Conservation (phyloP, 768 basidiomycete species). For the Termitomyces sp. region DNA sequence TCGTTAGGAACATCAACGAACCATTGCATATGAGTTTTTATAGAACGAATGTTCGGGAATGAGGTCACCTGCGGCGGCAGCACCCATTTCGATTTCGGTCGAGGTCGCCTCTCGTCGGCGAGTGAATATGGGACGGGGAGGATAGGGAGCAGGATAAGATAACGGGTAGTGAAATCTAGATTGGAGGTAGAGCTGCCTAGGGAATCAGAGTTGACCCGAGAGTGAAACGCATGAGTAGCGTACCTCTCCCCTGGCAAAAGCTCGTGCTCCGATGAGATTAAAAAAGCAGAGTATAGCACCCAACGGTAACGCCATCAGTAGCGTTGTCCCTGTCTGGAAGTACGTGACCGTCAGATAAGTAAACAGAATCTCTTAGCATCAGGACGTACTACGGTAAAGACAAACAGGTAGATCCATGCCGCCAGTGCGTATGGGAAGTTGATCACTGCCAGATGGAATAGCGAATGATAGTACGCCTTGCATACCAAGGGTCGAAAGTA, state of each 20-base stretch:
- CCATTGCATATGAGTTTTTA: conserved; percentile 79
- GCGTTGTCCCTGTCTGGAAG: conserved; percentile 65
- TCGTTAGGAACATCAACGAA: conserved; percentile 23
- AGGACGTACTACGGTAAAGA: conserved; percentile 68
- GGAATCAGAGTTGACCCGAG: neutral
- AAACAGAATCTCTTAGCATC: neutral
- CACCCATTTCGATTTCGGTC: conserved; percentile 45
- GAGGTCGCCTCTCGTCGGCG: conserved; percentile 45
- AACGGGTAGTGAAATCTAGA: conserved; percentile 64
- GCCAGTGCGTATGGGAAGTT: conserved; percentile 76
- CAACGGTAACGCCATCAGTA: conserved; percentile 73
- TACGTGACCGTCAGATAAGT: neutral
- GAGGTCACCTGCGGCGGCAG: conserved; percentile 17
- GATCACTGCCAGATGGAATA: conserved; percentile 64
- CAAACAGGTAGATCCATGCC: conserved; percentile 78
- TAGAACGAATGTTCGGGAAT: conserved; percentile 69
- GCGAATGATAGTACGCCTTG: conserved; percentile 54
- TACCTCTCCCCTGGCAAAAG: conserved; percentile 69
- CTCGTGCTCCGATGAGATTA: conserved; percentile 66
- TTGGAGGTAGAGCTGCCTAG: conserved; percentile 55
- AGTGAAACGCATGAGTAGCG: conserved; percentile 8
- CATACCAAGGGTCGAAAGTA: conserved; percentile 63
- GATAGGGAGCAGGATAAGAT: conserved; percentile 55
- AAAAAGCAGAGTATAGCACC: conserved; percentile 76
- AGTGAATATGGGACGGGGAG: conserved; percentile 73